Evolutionary conservation across 495 filamentous ascomycete genomes (phyloP).

Genomic region (Neurospora sp.): DNA sequence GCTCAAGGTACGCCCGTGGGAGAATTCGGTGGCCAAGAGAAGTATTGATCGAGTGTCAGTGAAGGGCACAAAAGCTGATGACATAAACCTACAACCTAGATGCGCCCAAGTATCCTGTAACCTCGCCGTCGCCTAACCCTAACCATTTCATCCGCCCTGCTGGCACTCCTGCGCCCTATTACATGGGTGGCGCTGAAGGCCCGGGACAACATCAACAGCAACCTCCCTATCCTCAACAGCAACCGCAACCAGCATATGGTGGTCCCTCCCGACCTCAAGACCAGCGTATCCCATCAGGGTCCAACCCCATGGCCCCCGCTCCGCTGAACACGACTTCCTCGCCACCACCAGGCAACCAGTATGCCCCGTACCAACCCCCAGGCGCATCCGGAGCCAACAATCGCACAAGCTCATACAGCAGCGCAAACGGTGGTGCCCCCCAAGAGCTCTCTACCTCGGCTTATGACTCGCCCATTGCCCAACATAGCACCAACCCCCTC

Average conservation of each 20-base stretch:
- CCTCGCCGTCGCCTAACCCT: slow-evolving; percentile 37
- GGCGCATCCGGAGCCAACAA: slow-evolving; percentile 27
- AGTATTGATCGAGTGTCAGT: slow-evolving; percentile 15
- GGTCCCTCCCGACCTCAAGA: slow-evolving; percentile 25
- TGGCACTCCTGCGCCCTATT: slow-evolving; percentile 30
- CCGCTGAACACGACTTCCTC: slow-evolving; percentile 37
- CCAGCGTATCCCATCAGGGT: slow-evolving; percentile 28
- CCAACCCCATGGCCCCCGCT: slow-evolving; percentile 24
- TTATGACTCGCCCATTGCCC: slow-evolving; percentile 70
- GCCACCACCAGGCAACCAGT: slow-evolving; percentile 30
- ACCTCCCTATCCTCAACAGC: slow-evolving; percentile 12
- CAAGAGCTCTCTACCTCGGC: slow-evolving; percentile 79
- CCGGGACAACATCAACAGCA: slow-evolving; percentile 27
- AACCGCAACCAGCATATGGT: slow-evolving; percentile 28
- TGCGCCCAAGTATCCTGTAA: slow-evolving; percentile 32
- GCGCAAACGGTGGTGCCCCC: slow-evolving; percentile 59
- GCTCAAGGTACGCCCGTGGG: slow-evolving; percentile 27
- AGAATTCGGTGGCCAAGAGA: slow-evolving; percentile 19
- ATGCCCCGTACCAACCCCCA: slow-evolving; percentile 34
- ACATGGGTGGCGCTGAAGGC: slow-evolving; percentile 37
- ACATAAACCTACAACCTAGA: slow-evolving; percentile 14
- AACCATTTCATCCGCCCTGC: slow-evolving; percentile 25
- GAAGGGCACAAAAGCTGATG: slow-evolving; percentile 14
- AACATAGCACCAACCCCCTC: slow-evolving; percentile 33
- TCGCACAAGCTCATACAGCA: slow-evolving; percentile 39